phyloP scores from a whole-genome alignment of 1,139 yeast genomes.

The Kodamaea sp. region DNA sequence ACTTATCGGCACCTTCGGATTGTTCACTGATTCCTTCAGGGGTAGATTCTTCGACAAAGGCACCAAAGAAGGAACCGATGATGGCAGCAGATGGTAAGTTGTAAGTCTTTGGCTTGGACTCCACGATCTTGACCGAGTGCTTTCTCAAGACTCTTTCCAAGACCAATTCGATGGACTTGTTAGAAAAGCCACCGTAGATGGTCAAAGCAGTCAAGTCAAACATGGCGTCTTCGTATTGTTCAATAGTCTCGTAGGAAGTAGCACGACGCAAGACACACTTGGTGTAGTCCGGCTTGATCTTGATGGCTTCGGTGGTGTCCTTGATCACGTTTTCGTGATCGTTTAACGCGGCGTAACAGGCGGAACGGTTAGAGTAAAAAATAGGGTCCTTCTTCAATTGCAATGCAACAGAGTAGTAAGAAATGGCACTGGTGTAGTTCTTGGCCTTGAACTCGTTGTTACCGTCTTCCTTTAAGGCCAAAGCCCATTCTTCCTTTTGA shows the following conservation, averaged over 20 bases:
- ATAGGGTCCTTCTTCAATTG: conserved; percentile 77
- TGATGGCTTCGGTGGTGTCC: conserved; percentile 84
- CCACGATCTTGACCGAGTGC: conserved; percentile 69
- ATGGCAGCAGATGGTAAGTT: conserved; percentile 85
- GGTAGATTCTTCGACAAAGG: conserved; percentile 49
- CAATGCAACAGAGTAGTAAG: conserved; percentile 77
- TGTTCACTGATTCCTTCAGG: conserved; percentile 54
- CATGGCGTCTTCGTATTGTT: conserved; percentile 80
- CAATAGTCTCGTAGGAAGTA: conserved; percentile 82
- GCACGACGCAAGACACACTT: conserved; percentile 76
- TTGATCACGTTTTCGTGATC: conserved; percentile 81
- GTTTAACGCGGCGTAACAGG: conserved; percentile 84
- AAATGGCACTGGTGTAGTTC: conserved; percentile 71
- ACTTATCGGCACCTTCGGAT: conserved; percentile 57
- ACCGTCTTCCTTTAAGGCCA: conserved; percentile 86
- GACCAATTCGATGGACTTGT: conserved; percentile 73
- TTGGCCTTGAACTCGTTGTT: conserved; percentile 74
- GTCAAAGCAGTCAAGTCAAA: conserved; percentile 88
- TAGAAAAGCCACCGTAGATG: conserved; percentile 74
- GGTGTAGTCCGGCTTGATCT: conserved; percentile 83
- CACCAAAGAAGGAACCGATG: conserved; percentile 82
- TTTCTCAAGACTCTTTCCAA: conserved; percentile 86
- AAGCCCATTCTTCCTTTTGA: conserved; percentile 69
- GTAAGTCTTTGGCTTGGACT: conserved; percentile 51
- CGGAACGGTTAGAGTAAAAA: conserved; percentile 91